These are phyloP conservation scores for Diophrys sp. DNA, from an alignment of 73 alveolate species.

Conservation along the genomic window DNA sequence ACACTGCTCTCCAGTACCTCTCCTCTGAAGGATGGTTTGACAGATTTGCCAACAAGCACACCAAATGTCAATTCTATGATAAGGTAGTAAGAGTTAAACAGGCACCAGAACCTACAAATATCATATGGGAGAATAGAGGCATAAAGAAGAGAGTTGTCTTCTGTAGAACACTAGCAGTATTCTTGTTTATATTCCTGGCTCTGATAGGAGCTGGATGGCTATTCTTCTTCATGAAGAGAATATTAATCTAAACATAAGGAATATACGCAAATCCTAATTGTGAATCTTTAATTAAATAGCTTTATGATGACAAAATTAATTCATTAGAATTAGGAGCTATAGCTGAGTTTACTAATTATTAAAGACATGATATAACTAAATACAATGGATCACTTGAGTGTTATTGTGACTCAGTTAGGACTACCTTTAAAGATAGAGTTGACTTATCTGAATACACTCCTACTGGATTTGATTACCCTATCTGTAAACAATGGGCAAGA, in stretches of 20 bases:
- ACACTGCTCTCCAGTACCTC: conserved; percentile 35
- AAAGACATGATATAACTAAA: background rate
- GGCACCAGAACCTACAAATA: conserved; percentile 87
- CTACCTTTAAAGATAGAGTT: background rate
- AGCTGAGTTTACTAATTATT: background rate
- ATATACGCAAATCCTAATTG: conserved; percentile 10
- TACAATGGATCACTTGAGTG: conserved; percentile 20
- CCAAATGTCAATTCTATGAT: too few species aligned
- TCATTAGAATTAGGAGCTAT: background rate
- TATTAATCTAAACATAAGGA: background rate
- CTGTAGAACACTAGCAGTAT: background rate
- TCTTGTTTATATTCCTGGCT: background rate
- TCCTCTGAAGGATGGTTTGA: too few species aligned
- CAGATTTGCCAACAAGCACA: too few species aligned
- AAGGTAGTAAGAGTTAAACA: too few species aligned
- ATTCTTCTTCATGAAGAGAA: conserved; percentile 4
- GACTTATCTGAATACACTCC: background rate
- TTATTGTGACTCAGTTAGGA: background rate
- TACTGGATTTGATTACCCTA: background rate
- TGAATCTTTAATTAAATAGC: background rate
- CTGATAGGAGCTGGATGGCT: background rate
- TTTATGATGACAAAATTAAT: background rate
- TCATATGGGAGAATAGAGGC: conserved; percentile 73
- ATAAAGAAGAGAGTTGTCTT: background rate
- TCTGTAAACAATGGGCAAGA: conserved; percentile 2